These are phyloP conservation scores for Tolypocladium tropicale DNA, from an alignment of 2,329 filamentous ascomycete species.

Conservation along the genomic window DNA sequence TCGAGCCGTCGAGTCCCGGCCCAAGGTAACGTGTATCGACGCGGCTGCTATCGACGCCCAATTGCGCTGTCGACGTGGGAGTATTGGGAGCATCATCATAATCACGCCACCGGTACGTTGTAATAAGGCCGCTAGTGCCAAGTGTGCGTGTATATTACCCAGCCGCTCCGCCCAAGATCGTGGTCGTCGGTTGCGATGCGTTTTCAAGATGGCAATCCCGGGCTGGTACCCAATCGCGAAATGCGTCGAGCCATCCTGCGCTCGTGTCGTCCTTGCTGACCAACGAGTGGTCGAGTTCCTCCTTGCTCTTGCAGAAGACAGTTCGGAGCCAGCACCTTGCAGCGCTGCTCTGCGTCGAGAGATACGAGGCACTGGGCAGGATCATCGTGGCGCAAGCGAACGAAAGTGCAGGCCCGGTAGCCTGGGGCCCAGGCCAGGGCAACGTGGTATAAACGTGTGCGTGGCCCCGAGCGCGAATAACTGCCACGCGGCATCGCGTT, in stretches of 20 bases:
- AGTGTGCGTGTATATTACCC: not conserved
- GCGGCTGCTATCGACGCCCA: not conserved
- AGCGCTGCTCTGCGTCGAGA: not conserved
- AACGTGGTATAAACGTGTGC: conserved; percentile 2
- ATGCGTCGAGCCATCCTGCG: not conserved
- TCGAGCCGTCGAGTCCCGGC: not conserved
- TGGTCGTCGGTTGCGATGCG: not conserved
- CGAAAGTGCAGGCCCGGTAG: not conserved
- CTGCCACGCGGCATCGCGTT: not conserved
- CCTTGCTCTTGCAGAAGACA: not conserved
- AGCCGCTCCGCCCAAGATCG: not conserved
- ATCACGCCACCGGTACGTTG: not conserved
- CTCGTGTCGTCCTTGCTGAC: not conserved
- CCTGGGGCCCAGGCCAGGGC: not conserved
- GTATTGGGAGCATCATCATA: not conserved
- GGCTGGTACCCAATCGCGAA: not conserved
- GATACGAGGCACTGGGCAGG: not conserved
- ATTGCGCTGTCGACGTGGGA: not conserved
- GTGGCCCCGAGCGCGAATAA: not conserved
- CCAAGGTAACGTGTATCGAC: not conserved
- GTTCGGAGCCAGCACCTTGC: not conserved
- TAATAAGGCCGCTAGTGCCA: not conserved
- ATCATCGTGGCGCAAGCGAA: not conserved
- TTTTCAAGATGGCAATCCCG: not conserved
- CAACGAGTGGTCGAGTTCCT: not conserved